These are phyloP conservation scores for Salix brachista DNA, from an alignment of 345 rosid species.

Conservation along the genomic window DNA sequence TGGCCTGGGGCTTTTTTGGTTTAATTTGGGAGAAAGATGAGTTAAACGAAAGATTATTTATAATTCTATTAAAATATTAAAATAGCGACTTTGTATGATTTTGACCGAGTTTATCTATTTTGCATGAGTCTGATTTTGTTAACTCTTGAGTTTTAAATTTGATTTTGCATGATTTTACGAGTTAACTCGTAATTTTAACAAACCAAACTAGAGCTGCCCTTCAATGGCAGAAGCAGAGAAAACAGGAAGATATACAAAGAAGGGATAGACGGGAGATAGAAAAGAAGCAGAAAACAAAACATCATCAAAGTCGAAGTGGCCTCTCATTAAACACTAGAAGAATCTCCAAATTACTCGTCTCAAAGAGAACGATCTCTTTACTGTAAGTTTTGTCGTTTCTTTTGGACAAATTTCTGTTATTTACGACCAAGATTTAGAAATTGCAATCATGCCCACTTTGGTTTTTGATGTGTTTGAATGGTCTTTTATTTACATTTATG, in stretches of 20 bases:
- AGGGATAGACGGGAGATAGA: constrained; percentile 49
- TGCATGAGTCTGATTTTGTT: no score
- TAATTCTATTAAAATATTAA: no score
- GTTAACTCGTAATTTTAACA: no score
- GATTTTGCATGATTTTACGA: no score
- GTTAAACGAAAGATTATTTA: no score
- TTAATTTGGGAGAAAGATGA: no score
- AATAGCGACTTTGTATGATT: no score
- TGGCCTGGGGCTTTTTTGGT: no score
- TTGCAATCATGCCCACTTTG: not conserved
- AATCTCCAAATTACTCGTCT: constrained; percentile 47
- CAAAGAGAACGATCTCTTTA: constrained; percentile 63
- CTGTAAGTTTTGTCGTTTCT: constrained; percentile 32
- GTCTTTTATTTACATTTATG: not conserved
- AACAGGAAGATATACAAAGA: constrained; percentile 3
- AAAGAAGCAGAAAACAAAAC: constrained; percentile 18
- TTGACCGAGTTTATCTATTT: no score
- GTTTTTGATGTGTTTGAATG: not conserved
- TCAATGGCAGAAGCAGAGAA: constrained; percentile 35
- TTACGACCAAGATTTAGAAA: not conserved
- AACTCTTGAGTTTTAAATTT: no score
- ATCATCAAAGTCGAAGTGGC: constrained; percentile 49
- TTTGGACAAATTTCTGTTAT: not conserved
- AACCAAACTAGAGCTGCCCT: not conserved
- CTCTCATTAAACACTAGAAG: constrained; percentile 49